Evolutionary conservation across 1,284 basidiomycete genomes (phyloP).

Genomic region (Abortiporus biennis): DNA sequence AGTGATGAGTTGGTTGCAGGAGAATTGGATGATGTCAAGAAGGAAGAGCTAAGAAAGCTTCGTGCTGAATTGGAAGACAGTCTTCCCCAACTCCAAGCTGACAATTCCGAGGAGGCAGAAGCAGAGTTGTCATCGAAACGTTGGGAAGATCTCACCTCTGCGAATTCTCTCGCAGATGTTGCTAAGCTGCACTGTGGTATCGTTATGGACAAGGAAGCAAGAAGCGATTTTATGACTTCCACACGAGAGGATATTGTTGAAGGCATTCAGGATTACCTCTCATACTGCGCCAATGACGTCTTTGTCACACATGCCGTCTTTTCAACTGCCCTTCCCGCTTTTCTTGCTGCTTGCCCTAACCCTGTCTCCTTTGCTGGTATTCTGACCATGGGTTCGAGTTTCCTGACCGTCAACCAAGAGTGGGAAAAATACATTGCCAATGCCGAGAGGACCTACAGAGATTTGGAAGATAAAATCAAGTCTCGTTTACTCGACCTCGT

Average conservation of each 20-base stretch:
- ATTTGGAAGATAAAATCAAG: constrained; percentile 74
- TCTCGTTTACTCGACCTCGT: constrained; percentile 67
- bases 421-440: constrained; percentile 82
- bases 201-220: constrained; percentile 73
- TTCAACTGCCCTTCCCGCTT: constrained; percentile 77
- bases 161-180: constrained; percentile 91
- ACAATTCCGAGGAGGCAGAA: constrained; percentile 31
- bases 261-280: constrained; percentile 73
- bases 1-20: constrained; percentile 39
- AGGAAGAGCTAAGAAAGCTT: constrained; percentile 24
- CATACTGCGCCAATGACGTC: constrained; percentile 88
- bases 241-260: constrained; percentile 62
- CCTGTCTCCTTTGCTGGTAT: constrained; percentile 93
- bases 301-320: constrained; percentile 83
- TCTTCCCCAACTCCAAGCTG: constrained; percentile 33
- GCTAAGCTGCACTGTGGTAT: constrained; percentile 87
- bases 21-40: constrained; percentile 26
- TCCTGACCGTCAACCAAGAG: constrained; percentile 84
- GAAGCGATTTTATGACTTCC: constrained; percentile 72
- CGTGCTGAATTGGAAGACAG: constrained; percentile 31
- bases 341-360: constrained; percentile 82
- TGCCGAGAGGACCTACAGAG: constrained; percentile 76
- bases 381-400: constrained; percentile 87
- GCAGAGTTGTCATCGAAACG: constrained; percentile 45
- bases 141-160: constrained; percentile 93